Evolutionary conservation across 495 filamentous ascomycete species (phyloP), one percentile per base, ranked within the genome.

Genomic region (Penicillium simplicissimum): DNA sequence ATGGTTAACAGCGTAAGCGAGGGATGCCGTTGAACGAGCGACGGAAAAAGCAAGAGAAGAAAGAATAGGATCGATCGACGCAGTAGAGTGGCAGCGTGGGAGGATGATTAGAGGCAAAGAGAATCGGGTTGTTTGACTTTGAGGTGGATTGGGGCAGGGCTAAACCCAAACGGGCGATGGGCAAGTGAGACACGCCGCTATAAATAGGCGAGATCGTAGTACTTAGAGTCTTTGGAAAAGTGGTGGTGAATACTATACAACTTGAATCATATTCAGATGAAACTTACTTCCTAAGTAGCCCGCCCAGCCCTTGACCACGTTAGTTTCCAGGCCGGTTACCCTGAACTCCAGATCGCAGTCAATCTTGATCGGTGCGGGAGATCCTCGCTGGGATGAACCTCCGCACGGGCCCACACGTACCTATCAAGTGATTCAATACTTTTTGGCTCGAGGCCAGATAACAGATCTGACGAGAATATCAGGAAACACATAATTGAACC

Each of bases 171-270:
- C 9, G 28, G 68, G 68, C 40, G 37, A 43, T 62, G 40, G 55
- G 42, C 38, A 58, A 55, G 61, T 70, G 66, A 71, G 68, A 71
- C 68, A 69, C 69, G 58, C 49, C 49, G 51, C 68, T 71, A 71
- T 69, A 67, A 58, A 67, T 71, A 70, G 67, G 34, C 55, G 59
- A 53, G 48, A 51, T 33, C 1, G n/a, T 36, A 36, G n/a, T n/a
- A n/a, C n/a, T n/a, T n/a, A n/a, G n/a, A n/a, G n/a, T n/a, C n/a
- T n/a, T n/a, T n/a, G n/a, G n/a, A n/a, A n/a, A n/a, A n/a, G n/a
- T n/a, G n/a, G 40, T 19, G 21, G 21, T 11, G 7, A 14, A 4
- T 1, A 9, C 43, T 21, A 25, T 25, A 47, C 23, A 23, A 49
- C 15, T 23, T 15, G 4, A 14, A 13, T 11, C 19, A 23, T 2